phyloP scores from a whole-genome alignment of 306 rosid species.

The Gleditsia sinensis region DNA sequence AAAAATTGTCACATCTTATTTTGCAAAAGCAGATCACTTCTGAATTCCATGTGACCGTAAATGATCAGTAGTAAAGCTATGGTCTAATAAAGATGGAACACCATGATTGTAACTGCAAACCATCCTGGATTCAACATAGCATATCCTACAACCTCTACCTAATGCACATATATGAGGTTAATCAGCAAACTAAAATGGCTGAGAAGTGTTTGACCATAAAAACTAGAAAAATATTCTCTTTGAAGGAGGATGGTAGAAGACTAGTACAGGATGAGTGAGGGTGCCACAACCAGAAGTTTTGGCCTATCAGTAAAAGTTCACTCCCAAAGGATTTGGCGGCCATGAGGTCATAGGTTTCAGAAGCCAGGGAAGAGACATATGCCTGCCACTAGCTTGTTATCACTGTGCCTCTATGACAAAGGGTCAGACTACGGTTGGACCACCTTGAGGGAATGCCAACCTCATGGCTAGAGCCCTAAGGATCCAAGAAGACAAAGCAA shows the following conservation, averaged over 20 bases:
- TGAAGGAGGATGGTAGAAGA: too few species aligned
- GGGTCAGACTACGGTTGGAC: neutral
- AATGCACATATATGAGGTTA: neutral
- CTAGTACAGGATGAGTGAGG: neutral
- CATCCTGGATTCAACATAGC: neutral
- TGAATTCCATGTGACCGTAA: slow-evolving; percentile 11
- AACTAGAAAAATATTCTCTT: neutral
- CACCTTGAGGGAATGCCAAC: neutral
- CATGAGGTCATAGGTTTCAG: neutral
- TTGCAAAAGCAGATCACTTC: slow-evolving; percentile 23
- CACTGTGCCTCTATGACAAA: neutral
- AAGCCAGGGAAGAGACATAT: neutral
- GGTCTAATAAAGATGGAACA: neutral
- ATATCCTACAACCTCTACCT: neutral
- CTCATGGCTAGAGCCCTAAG: neutral
- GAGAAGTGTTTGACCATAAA: neutral
- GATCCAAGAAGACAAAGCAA: neutral
- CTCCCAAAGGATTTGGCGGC: neutral
- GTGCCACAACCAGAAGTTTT: neutral
- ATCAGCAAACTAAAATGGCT: neutral
- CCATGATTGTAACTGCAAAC: neutral
- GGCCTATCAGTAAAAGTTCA: neutral
- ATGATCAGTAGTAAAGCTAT: neutral
- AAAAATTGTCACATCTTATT: slow-evolving; percentile 28
- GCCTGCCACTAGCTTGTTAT: neutral